These are phyloP conservation scores for Tetraselmis chui DNA, from an alignment of 139 green algal genomes.

Conservation along the genomic window DNA sequence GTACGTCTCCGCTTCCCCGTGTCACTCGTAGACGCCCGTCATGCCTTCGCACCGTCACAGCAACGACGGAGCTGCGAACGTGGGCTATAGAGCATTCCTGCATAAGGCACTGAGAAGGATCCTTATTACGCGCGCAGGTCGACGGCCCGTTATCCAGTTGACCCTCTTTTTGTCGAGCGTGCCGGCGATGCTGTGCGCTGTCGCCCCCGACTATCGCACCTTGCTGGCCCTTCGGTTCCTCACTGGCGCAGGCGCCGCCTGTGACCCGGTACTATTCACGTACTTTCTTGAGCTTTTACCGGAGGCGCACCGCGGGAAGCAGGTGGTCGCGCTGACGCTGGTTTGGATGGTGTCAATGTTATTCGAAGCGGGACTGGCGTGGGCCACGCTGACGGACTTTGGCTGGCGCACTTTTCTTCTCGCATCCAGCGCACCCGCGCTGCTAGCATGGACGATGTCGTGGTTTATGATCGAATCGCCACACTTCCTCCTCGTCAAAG, in stretches of 20 bases:
- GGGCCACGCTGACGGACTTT: background rate
- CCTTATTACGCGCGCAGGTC: background rate
- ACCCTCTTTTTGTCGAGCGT: background rate
- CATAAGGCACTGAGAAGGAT: too few species aligned
- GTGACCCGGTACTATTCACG: background rate
- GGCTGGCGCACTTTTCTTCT: background rate
- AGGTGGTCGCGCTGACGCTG: background rate
- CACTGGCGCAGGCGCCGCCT: background rate
- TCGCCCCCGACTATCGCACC: background rate
- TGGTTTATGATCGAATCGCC: background rate
- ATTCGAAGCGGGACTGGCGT: background rate
- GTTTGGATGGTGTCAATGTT: background rate
- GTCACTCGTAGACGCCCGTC: background rate
- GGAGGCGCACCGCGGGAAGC: background rate
- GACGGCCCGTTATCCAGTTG: background rate
- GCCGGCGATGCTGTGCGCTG: background rate
- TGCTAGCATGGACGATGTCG: background rate
- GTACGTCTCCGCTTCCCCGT: background rate
- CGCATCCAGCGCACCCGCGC: background rate
- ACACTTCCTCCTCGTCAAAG: background rate
- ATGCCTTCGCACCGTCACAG: too few species aligned
- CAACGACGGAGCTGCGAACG: too few species aligned
- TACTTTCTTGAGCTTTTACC: background rate
- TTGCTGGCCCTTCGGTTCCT: background rate
- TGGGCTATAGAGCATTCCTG: background rate